Percentiles rank a stretch among this genome's conserved stretches.
Evolutionary conservation across 345 rosid species (phyloP).

Genomic region (Passiflora organensis): DNA sequence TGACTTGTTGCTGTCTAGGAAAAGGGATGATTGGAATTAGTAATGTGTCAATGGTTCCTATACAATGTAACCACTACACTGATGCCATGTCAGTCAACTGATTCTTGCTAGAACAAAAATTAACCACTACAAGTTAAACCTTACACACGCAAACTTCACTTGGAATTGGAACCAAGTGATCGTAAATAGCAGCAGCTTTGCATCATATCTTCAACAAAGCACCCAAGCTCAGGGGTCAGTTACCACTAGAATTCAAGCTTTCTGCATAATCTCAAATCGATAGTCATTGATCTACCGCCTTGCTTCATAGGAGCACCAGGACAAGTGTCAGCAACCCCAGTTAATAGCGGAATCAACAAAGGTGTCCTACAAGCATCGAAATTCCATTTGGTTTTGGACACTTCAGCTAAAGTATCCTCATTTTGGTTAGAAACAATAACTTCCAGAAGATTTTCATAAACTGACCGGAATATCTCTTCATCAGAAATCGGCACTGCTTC

Average conservation of each 20-base stretch:
- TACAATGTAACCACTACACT: conserved; percentile 20
- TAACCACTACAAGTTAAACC: too few species aligned
- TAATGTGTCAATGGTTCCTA: conserved; percentile 15
- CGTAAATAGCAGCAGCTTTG: conserved; percentile 11
- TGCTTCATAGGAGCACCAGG: conserved; percentile 61
- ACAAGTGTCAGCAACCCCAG: conserved; percentile 46
- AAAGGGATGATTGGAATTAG: conserved; percentile 12
- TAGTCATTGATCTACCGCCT: conserved; percentile 28
- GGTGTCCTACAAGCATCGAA: conserved; percentile 42
- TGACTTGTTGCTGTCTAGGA: not conserved
- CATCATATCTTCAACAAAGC: conserved; percentile 10
- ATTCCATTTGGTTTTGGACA: conserved; percentile 23
- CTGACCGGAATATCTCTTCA: conserved; percentile 45
- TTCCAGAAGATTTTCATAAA: conserved; percentile 49
- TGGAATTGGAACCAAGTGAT: too few species aligned
- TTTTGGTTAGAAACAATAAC: conserved; percentile 36
- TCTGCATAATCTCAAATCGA: conserved; percentile 44
- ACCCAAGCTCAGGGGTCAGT: conserved; percentile 1
- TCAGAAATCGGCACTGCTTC: conserved; percentile 31
- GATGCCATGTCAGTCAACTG: conserved; percentile 8
- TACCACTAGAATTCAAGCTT: conserved; percentile 49
- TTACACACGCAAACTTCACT: too few species aligned
- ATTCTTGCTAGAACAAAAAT: not conserved
- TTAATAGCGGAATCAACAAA: conserved; percentile 23
- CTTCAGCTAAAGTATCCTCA: conserved; percentile 31